Evolutionary conservation across 2,329 filamentous ascomycete species (phyloP), one percentile per base, ranked within the genome.

Genomic region (Acrodontium crateriforme): DNA sequence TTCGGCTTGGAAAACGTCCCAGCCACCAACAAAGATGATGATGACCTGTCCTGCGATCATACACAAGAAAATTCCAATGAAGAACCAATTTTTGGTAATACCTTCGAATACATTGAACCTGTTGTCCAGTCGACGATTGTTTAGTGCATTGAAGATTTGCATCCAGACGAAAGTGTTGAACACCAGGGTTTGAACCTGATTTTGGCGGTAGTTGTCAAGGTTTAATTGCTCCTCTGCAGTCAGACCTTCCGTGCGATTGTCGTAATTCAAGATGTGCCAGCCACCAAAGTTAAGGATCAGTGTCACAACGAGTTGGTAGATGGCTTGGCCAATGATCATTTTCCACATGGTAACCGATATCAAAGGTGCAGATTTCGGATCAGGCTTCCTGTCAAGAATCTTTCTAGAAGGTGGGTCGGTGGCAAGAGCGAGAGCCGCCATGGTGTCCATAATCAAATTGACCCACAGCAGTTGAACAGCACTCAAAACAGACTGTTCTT

Each of bases 91-190:
- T 50, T 71, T 71, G 15, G 67, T 67, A 34, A 95, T 69, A 30
- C 83, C 83, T 50, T 94, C 87, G 36, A 95, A 87, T 37, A 95
- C 84, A 57, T 95, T 95, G 65, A 93, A 85, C 30, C 74, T 71
- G 57, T 95, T 95, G 54, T 95, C 87, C 30, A 95, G 66, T 9
- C 87, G 82, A 34, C 87, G 82, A 59, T 92, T 93, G 62, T 95
- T 95, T 69, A 91, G 81, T 50, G 92, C 79, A 57, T 95, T 95
- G 63, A 95, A 95, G 44, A 95, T 91, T 46, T 95, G 87, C 85
- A 95, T 94, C 87, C 87, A 95, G 29, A 94, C 87, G 50, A 95
- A 95, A 0, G 83, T 89, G 62, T 95, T 95, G 68, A 95, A 95
- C 6, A 95, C 80, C 25, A 95, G 67, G 3, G 84, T 91, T 31